Conservation (phyloP, 257 asterid species). For the Linderniella brevidens region DNA sequence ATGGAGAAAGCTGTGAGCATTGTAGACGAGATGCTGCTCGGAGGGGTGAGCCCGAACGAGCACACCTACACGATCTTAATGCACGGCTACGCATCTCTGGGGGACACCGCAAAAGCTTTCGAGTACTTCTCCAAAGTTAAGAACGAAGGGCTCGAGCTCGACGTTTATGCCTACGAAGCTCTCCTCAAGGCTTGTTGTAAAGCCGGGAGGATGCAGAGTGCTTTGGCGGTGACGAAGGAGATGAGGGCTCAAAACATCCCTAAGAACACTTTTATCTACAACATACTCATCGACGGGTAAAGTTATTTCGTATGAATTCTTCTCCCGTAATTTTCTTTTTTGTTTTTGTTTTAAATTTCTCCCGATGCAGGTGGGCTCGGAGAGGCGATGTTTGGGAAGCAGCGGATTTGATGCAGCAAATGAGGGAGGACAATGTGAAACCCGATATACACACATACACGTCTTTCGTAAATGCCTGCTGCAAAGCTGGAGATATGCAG, state of each 20-base stretch:
- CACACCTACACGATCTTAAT: constrained; percentile 87
- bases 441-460: constrained; percentile 97
- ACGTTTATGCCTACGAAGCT: constrained; percentile 79
- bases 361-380: constrained; percentile 78
- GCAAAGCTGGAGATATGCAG: constrained; percentile 97
- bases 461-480: constrained; percentile 82
- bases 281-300: constrained; percentile 92
- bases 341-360: neutral
- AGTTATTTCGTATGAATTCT: neutral
- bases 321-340: neutral
- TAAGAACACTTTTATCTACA: constrained; percentile 79
- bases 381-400: constrained; percentile 99
- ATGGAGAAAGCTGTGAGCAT: constrained; percentile 76
- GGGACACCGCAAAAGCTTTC: constrained; percentile 89
- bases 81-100: constrained; percentile 96
- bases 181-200: constrained; percentile 97
- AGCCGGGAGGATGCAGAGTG: constrained; percentile 99
- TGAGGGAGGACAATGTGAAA: constrained; percentile 78
- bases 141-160: constrained; percentile 79
- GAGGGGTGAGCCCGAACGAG: constrained; percentile 66
- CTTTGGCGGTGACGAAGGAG: constrained; percentile 90
- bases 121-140: constrained; percentile 74
- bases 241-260: constrained; percentile 66
- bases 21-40: constrained; percentile 81
- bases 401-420: constrained; percentile 95